These are phyloP conservation scores for Trichosporon sp. DNA, from an alignment of 1,284 basidiomycete genomes.

Conservation along the genomic window DNA sequence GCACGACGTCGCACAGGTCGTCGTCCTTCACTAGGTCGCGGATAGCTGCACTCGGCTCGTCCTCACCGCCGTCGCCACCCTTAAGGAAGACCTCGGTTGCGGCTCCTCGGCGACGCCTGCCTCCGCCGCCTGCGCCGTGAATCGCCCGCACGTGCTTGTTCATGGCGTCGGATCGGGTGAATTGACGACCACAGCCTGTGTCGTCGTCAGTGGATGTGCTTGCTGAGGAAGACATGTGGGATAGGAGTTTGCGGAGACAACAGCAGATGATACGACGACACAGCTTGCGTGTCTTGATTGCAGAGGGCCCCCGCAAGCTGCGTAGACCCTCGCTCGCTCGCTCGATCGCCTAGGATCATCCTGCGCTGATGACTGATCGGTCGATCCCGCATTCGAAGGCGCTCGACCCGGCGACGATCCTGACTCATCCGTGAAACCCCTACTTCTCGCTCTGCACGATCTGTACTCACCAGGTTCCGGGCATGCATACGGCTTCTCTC, in stretches of 20 bases:
- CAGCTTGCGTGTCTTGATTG: too few relatives aligned
- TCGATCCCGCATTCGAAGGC: neutral
- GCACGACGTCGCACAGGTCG: constrained; percentile 18
- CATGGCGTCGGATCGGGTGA: constrained; percentile 93
- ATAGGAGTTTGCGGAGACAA: too few relatives aligned
- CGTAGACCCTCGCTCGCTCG: too few relatives aligned
- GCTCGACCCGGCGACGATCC: neutral
- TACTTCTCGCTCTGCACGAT: neutral
- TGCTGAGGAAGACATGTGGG: too few relatives aligned
- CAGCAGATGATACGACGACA: too few relatives aligned
- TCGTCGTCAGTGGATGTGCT: neutral
- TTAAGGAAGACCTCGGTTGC: neutral
- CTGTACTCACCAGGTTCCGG: constrained; percentile 53
- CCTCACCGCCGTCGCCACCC: constrained; percentile 5
- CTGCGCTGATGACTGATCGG: neutral
- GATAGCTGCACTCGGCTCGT: constrained; percentile 15
- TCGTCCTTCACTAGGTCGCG: constrained; percentile 19
- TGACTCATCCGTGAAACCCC: neutral
- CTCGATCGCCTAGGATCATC: neutral
- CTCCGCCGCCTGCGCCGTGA: constrained; percentile 15
- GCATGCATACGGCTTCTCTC: constrained; percentile 92
- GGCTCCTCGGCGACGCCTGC: neutral
- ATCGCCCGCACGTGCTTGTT: constrained; percentile 48
- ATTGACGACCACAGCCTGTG: constrained; percentile 87
- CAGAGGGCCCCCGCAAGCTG: too few relatives aligned